Percentiles rank a stretch among this genome's conserved stretches.
phyloP scores from a whole-genome alignment of 202 grass and related monocot species.

The Carex arenaria region DNA sequence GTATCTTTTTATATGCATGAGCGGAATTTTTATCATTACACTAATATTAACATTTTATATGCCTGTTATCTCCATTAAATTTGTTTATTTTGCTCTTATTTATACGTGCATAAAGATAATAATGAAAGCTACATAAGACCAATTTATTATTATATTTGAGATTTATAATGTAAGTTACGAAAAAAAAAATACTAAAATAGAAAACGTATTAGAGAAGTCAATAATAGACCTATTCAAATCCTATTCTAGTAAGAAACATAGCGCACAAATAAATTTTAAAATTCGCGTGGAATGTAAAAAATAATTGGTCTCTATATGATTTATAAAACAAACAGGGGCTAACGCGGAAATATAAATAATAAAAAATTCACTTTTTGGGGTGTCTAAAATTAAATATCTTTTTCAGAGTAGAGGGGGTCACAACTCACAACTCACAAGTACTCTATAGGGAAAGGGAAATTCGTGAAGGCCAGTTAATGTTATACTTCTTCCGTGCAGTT shows the following conservation, averaged over 20 bases:
- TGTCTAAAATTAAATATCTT: not conserved
- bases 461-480: slow-evolving; percentile 20
- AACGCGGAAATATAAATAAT: not conserved
- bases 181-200: not conserved
- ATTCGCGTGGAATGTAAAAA: not conserved
- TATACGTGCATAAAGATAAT: not conserved
- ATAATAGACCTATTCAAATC: no score
- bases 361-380: not conserved
- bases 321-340: not conserved
- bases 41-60: no score
- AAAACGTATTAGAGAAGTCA: not conserved
- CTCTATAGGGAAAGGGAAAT: not conserved
- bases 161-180: not conserved
- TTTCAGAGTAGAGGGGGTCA: not conserved
- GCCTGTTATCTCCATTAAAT: no score
- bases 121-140: not conserved
- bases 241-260: no score
- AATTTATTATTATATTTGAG: not conserved
- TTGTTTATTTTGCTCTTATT: not conserved
- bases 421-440: slow-evolving; percentile 19
- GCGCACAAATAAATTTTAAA: no score
- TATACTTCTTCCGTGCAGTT: not conserved
- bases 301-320: not conserved
- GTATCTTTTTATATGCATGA: no score
- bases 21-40: no score